A percentile compares a stretch with the other conserved stretches of the same genome.
Evolutionary conservation across 1,284 basidiomycete species (phyloP).

Genomic region (Cryptococcus sp.): DNA sequence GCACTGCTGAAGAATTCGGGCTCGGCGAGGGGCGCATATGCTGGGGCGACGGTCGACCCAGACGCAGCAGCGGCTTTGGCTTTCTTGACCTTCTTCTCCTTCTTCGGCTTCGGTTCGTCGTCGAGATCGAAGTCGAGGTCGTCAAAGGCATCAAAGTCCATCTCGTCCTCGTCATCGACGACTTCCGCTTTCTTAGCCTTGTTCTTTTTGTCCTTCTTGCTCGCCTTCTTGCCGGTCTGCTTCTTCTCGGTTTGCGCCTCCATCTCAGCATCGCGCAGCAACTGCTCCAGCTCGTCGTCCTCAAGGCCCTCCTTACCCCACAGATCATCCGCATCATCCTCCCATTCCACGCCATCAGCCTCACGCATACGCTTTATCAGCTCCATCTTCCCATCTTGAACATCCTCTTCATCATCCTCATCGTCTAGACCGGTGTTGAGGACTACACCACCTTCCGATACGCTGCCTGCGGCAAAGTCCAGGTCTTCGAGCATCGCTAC

Average conservation of each 20-base stretch:
- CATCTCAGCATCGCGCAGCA: slow-evolving; percentile 36
- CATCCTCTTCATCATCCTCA: slow-evolving; percentile 44
- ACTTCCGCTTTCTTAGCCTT: slow-evolving; percentile 33
- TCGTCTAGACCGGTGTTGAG: slow-evolving; percentile 19
- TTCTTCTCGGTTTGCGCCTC: slow-evolving; percentile 22
- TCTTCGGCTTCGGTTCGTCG: slow-evolving; percentile 32
- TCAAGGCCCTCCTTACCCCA: slow-evolving; percentile 45
- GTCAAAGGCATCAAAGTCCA: slow-evolving; percentile 3
- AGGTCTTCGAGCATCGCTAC: slow-evolving; percentile 79
- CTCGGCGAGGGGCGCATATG: slow-evolving; percentile 40
- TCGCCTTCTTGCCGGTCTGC: slow-evolving; percentile 27
- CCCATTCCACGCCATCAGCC: slow-evolving; percentile 33
- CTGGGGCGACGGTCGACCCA: slow-evolving; percentile 30
- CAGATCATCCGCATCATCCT: slow-evolving; percentile 38
- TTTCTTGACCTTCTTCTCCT: slow-evolving; percentile 51
- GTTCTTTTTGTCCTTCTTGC: slow-evolving; percentile 43
- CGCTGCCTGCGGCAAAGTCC: slow-evolving; percentile 61
- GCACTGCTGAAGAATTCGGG: slow-evolving; percentile 32
- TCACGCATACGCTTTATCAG: slow-evolving; percentile 38
- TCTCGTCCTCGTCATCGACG: slow-evolving; percentile 27
- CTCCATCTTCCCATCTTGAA: slow-evolving; percentile 33
- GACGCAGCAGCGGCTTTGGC: slow-evolving; percentile 5
- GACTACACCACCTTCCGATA: slow-evolving; percentile 57
- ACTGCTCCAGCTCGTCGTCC: slow-evolving; percentile 46
- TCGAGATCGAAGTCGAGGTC: slow-evolving; percentile 9